A percentile compares a stretch with the other conserved stretches of the same genome.
Conservation (phyloP, 202 grass and related monocot species). For the Schoenoplectus tabernaemontani region DNA sequence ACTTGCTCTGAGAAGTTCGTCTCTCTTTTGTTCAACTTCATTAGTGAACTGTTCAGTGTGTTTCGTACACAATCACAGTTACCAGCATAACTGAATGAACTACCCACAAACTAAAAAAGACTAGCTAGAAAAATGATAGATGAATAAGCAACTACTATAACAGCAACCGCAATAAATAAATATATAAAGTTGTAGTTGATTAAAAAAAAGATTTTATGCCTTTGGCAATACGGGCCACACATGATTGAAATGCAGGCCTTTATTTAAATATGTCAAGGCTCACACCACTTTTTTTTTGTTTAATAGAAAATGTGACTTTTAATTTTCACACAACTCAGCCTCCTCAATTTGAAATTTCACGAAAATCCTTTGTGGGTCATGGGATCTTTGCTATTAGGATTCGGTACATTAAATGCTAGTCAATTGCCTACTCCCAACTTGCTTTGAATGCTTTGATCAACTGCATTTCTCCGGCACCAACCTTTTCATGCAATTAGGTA, state of each 20-base stretch:
- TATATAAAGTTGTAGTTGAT: no score
- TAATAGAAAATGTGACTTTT: neutral
- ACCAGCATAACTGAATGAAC: neutral
- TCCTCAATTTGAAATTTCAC: neutral
- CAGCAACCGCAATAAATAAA: neutral
- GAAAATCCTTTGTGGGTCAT: constrained; percentile 29
- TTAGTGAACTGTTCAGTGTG: neutral
- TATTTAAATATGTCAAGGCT: neutral
- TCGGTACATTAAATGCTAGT: constrained; percentile 16
- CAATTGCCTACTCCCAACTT: neutral
- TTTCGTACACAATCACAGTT: neutral
- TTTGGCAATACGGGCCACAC: neutral
- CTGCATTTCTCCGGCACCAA: neutral
- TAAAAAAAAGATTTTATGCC: no score
- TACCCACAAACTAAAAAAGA: neutral
- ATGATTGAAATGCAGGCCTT: neutral
- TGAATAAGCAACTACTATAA: neutral
- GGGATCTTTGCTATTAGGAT: constrained; percentile 17
- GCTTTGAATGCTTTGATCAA: neutral
- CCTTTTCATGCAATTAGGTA: neutral
- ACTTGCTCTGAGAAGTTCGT: neutral
- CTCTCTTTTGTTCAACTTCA: neutral
- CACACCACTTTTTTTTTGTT: neutral
- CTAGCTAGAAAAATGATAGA: no score
- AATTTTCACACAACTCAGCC: neutral